A percentile compares a stretch with the other conserved stretches of the same genome.
phyloP scores from a whole-genome alignment of 208 protist genomes.

The Tritrichomonas musculus region DNA sequence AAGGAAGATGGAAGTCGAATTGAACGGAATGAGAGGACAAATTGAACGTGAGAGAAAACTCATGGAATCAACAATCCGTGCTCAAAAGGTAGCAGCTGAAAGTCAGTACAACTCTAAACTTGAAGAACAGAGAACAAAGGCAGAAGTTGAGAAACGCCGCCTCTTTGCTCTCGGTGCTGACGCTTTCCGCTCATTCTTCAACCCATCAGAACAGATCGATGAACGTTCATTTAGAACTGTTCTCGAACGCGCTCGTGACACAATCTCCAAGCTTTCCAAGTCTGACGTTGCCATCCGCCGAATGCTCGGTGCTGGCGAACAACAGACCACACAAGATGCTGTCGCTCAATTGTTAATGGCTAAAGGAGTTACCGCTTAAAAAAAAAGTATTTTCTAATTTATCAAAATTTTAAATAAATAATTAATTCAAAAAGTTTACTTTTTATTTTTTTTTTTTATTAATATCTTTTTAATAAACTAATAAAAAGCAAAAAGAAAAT shows the following conservation, averaged over 20 bases:
- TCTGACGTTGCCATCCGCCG: neutral
- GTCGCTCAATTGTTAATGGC: neutral
- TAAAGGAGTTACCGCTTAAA: neutral
- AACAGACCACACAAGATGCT: constrained; percentile 7
- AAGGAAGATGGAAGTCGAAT: neutral
- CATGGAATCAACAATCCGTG: neutral
- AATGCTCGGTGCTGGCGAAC: neutral
- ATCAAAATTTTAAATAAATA: no score
- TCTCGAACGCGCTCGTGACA: neutral
- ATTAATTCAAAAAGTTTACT: no score
- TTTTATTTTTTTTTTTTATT: no score
- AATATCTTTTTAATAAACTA: no score
- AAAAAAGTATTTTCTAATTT: no score
- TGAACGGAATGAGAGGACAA: neutral
- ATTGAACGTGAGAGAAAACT: neutral
- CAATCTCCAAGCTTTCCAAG: neutral
- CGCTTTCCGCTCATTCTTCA: neutral
- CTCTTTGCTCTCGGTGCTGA: neutral
- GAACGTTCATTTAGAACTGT: neutral
- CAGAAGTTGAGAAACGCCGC: neutral
- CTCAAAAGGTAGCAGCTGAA: neutral
- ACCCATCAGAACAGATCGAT: neutral
- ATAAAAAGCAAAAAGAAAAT: no score
- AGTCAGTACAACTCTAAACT: neutral
- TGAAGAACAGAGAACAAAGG: neutral